Conservation (phyloP, 345 rosid genomes). For the Kandelia obovata region DNA sequence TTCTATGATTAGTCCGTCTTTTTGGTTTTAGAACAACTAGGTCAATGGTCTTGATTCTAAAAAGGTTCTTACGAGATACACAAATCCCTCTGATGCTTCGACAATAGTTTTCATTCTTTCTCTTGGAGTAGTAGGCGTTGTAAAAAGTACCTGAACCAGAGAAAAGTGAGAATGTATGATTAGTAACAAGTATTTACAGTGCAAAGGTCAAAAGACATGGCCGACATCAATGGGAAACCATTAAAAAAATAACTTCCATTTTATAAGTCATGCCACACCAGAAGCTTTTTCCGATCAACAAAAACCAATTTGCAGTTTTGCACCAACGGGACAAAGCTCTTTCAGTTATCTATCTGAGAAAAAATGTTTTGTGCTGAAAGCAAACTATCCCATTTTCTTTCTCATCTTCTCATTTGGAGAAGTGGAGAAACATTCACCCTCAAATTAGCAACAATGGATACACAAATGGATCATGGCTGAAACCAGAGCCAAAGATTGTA, state of each 20-base stretch:
- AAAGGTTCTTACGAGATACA: constrained; percentile 65
- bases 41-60: background rate
- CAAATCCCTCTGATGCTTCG: constrained; percentile 79
- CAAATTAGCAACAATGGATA: too few relatives aligned
- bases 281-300: background rate
- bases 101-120: constrained; percentile 78
- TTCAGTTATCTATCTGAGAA: too few relatives aligned
- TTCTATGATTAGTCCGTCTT: background rate
- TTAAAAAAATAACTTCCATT: background rate
- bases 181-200: background rate
- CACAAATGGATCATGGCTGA: too few relatives aligned
- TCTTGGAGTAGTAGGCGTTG: constrained; percentile 77
- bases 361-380: too few relatives aligned
- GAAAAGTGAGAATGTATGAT: background rate
- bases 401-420: too few relatives aligned
- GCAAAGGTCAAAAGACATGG: background rate
- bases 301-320: too few relatives aligned
- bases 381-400: too few relatives aligned
- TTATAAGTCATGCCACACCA: background rate
- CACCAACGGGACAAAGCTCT: too few relatives aligned
- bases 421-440: too few relatives aligned
- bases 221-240: background rate
- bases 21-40: background rate
- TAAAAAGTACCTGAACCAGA: constrained; percentile 58
- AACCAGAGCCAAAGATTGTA: too few relatives aligned